Conservation (phyloP, 805 yeast genomes). For the Cyberlindnera meyerae region DNA sequence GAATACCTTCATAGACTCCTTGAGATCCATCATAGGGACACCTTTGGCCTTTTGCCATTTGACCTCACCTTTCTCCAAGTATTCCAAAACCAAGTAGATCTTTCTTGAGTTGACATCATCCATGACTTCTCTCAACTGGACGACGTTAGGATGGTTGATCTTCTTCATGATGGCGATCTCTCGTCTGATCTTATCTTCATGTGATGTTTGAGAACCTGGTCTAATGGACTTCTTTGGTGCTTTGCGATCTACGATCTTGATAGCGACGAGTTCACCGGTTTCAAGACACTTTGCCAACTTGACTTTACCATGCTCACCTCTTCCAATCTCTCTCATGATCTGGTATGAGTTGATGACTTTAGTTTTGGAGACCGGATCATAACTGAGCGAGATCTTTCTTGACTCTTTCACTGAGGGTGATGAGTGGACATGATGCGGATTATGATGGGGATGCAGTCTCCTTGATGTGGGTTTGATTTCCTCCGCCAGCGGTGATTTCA, state of each 20-base stretch:
- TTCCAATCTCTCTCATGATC: constrained; percentile 78
- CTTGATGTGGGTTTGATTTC: constrained; percentile 8
- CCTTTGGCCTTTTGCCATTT: constrained; percentile 63
- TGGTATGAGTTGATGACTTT: constrained; percentile 87
- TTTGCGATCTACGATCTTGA: constrained; percentile 82
- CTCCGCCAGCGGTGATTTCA: constrained; percentile 16
- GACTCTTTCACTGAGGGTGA: constrained; percentile 71
- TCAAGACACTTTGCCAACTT: constrained; percentile 77
- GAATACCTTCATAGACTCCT: constrained; percentile 64
- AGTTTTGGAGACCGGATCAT: constrained; percentile 80
- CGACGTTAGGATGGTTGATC: constrained; percentile 91
- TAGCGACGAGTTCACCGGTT: constrained; percentile 72
- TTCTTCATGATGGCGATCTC: constrained; percentile 94
- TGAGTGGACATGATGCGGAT: constrained; percentile 25
- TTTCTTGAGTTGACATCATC: constrained; percentile 83
- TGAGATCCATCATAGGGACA: constrained; percentile 64
- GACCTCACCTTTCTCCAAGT: constrained; percentile 85
- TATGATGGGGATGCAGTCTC: constrained; percentile 20
- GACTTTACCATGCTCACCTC: constrained; percentile 99
- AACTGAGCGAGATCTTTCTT: constrained; percentile 69
- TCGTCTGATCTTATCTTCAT: constrained; percentile 72
- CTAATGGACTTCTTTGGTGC: constrained; percentile 37
- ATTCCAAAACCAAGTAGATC: constrained; percentile 86
- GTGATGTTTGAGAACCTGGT: constrained; percentile 33
- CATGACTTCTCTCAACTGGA: constrained; percentile 75